A percentile compares a stretch with the other conserved stretches of the same genome.
Conservation (phyloP, 106 monocot species). For the Dioscorea alata region DNA sequence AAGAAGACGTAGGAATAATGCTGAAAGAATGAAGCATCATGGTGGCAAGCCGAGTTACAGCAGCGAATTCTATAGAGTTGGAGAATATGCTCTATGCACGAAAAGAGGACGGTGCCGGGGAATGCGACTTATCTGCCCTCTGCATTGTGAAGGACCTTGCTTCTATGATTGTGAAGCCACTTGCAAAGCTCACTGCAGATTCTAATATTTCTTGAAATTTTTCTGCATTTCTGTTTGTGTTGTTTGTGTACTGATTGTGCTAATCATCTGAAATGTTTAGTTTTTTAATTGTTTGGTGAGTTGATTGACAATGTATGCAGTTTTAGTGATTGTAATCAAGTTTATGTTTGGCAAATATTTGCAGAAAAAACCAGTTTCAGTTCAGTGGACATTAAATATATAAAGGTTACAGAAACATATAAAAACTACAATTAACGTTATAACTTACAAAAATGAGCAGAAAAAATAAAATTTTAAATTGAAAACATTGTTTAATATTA, state of each 20-base stretch:
- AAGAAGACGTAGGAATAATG: background rate
- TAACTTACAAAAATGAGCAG: no score
- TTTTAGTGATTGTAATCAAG: no score
- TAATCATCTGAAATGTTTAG: background rate
- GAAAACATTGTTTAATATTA: no score
- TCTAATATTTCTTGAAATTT: slow-evolving; percentile 2
- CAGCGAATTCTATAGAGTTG: slow-evolving; percentile 49
- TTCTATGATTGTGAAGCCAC: slow-evolving; percentile 79
- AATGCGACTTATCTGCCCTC: slow-evolving; percentile 67
- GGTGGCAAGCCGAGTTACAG: slow-evolving; percentile 34
- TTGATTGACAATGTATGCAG: background rate
- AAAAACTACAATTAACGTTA: no score
- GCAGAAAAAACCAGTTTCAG: no score
- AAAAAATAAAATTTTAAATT: no score
- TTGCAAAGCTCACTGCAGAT: slow-evolving; percentile 79
- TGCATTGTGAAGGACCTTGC: slow-evolving; percentile 85
- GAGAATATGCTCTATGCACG: slow-evolving; percentile 78
- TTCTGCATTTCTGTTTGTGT: background rate
- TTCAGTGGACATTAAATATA: no score
- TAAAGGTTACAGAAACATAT: no score
- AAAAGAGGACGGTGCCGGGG: slow-evolving; percentile 44
- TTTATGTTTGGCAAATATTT: no score
- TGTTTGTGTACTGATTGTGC: background rate
- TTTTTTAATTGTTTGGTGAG: background rate
- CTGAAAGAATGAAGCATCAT: background rate